Percentiles rank a stretch among this genome's conserved stretches.
Conservation (phyloP, 257 asterid species). For the Jacaranda copaia region DNA sequence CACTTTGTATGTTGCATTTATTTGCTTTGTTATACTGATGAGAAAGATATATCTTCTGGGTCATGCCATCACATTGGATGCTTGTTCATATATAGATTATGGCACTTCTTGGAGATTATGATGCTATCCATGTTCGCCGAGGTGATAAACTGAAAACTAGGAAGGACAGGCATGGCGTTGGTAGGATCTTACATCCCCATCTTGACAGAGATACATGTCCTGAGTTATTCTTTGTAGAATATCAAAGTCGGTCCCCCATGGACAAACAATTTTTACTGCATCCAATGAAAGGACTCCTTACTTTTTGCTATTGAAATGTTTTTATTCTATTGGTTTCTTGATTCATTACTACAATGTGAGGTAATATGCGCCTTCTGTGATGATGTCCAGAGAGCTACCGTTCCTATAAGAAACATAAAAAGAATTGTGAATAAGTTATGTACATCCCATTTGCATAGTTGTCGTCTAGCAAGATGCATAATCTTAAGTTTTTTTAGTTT, state of each 20-base stretch:
- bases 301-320: neutral
- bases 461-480: too few relatives aligned
- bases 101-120: slow-evolving; percentile 84
- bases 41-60: too few relatives aligned
- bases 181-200: slow-evolving; percentile 84
- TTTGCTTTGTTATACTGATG: too few relatives aligned
- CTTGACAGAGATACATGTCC: slow-evolving; percentile 93
- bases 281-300: slow-evolving; percentile 81
- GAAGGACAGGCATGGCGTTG: slow-evolving; percentile 87
- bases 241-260: slow-evolving; percentile 83
- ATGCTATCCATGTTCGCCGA: slow-evolving; percentile 96
- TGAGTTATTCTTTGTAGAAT: slow-evolving; percentile 88
- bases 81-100: slow-evolving; percentile 60
- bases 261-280: slow-evolving; percentile 86
- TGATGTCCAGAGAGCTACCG: neutral
- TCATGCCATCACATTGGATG: too few relatives aligned
- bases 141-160: slow-evolving; percentile 90
- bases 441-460: too few relatives aligned
- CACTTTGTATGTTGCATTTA: too few relatives aligned
- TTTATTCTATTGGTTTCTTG: slow-evolving; percentile 14
- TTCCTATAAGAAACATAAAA: neutral
- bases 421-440: too few relatives aligned
- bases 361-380: neutral
- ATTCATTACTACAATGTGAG: neutral
- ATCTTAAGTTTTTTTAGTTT: too few relatives aligned